phyloP scores from a whole-genome alignment of 257 asterid species.

The Verbena officinalis region DNA sequence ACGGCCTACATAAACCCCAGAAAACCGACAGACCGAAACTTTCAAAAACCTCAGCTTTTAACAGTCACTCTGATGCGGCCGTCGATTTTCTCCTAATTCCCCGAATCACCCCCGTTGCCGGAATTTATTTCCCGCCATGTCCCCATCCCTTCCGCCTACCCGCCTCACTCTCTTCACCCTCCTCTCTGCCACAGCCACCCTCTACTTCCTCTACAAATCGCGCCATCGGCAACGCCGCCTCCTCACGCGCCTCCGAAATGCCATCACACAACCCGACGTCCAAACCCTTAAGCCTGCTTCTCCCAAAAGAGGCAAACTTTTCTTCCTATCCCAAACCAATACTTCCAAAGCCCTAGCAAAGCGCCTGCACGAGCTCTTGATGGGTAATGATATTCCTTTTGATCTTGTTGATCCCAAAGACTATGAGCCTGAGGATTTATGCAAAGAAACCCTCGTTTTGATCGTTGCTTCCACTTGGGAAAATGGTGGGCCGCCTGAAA shows the following conservation, averaged over 20 bases:
- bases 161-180: conserved; percentile 73
- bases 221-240: conserved; percentile 69
- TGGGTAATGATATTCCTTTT: conserved; percentile 49
- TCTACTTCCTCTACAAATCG: conserved; percentile 76
- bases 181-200: conserved; percentile 81
- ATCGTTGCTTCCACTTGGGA: conserved; percentile 94
- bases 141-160: conserved; percentile 51
- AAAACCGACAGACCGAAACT: not conserved
- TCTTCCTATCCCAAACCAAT: conserved; percentile 75
- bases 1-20: conserved; percentile 3
- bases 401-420: conserved; percentile 78
- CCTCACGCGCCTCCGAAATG: conserved; percentile 44
- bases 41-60: conserved; percentile 23
- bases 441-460: conserved; percentile 60
- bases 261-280: conserved; percentile 21
- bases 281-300: conserved; percentile 25
- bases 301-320: conserved; percentile 62
- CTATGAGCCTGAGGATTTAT: conserved; percentile 91
- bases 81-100: conserved; percentile 14
- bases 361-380: conserved; percentile 62
- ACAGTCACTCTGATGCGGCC: conserved; percentile 13
- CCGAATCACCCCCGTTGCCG: not conserved
- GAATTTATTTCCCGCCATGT: conserved; percentile 43
- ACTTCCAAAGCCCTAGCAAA: conserved; percentile 89
- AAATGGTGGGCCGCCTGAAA: conserved; percentile 68